Percentiles rank a stretch among this genome's conserved stretches.
These are phyloP conservation scores for Termitomyces sp. DNA, from an alignment of 768 basidiomycete species.

Conservation along the genomic window DNA sequence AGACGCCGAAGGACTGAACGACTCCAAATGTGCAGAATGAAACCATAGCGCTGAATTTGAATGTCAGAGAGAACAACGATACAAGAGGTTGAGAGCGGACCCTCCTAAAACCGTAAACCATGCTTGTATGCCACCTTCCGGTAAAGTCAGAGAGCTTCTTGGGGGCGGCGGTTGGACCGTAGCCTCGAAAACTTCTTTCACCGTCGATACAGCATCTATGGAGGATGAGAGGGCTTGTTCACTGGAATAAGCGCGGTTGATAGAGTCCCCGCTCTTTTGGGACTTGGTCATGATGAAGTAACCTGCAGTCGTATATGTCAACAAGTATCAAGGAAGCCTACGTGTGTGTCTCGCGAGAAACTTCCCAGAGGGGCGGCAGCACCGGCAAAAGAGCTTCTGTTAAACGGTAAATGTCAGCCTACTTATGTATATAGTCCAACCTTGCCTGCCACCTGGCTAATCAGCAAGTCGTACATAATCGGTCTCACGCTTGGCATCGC, in stretches of 20 bases:
- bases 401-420: background rate
- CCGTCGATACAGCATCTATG: slow-evolving; percentile 3
- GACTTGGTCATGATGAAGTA: slow-evolving; percentile 13
- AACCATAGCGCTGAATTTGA: slow-evolving; percentile 32
- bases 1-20: slow-evolving; percentile 48
- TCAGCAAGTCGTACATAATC: no score
- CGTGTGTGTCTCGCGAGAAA: slow-evolving; percentile 14
- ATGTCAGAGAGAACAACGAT: background rate
- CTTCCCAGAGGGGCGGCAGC: slow-evolving; percentile 15
- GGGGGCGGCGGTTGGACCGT: background rate
- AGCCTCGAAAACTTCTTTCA: slow-evolving; percentile 12
- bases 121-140: slow-evolving; percentile 42
- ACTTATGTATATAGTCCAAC: slow-evolving; percentile 3
- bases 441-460: no score
- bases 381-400: slow-evolving; percentile 16
- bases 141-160: slow-evolving; percentile 23
- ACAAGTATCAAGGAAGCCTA: slow-evolving; percentile 17
- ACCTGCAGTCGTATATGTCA: slow-evolving; percentile 14
- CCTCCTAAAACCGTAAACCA: slow-evolving; percentile 47
- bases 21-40: slow-evolving; percentile 48
- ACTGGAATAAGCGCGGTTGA: slow-evolving; percentile 4
- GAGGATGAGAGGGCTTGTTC: slow-evolving; percentile 8
- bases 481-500: no score
- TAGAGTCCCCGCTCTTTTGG: slow-evolving; percentile 8
- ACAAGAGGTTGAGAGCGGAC: slow-evolving; percentile 24